Evolutionary conservation across 2,329 filamentous ascomycete species (phyloP), one percentile per base, ranked within the genome.

Genomic region (Diplocarpon mali): DNA sequence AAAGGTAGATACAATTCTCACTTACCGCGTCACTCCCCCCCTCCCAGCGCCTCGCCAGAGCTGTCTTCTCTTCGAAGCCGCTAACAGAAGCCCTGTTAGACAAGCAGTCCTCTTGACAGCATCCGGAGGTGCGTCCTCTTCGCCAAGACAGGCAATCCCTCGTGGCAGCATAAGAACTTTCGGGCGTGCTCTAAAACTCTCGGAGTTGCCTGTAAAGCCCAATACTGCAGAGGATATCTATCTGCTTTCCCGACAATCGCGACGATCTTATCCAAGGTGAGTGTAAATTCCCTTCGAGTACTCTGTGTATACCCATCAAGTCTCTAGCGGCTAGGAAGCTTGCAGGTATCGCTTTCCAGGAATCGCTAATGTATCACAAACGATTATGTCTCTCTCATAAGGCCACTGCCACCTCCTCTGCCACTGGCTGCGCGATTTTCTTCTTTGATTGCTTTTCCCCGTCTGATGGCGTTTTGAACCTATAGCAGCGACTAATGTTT

Each of bases 401-500:
- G 40, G 31, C 34, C 17, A 20, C 27, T 44, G 31, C 37, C 29
- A 30, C 40, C 30, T 29, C 24, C 30, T 30, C 30, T 13, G 38
- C 30, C 17, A 35, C 30, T 20, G 36, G 42, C 41, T 38, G 36
- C 14, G 12, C 31, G 13, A 38, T 29, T 46, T 45, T 53, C 53
- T 51, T 42, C 14, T 32, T 42, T 47, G 30, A 48, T 45, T 48
- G 43, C 44, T 51, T 54, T 47, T 47, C 42, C 34, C 35, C 11
- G 12, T 43, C 17, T 24, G 5, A 36, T 34, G 12, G 20, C 36
- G 27, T 29, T 36, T 41, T 42, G 30, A 31, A 34, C 16, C 20
- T 36, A 35, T 35, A 47, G 20, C 49, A 49, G 32, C 40, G 39
- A 51, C 57, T 60, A 54, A 59, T 50, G 48, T 59, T 58, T 59